Percentiles rank a stretch among this genome's conserved stretches.
Evolutionary conservation across 2,329 filamentous ascomycete genomes (phyloP).

Genomic region (Fusarium sp.): DNA sequence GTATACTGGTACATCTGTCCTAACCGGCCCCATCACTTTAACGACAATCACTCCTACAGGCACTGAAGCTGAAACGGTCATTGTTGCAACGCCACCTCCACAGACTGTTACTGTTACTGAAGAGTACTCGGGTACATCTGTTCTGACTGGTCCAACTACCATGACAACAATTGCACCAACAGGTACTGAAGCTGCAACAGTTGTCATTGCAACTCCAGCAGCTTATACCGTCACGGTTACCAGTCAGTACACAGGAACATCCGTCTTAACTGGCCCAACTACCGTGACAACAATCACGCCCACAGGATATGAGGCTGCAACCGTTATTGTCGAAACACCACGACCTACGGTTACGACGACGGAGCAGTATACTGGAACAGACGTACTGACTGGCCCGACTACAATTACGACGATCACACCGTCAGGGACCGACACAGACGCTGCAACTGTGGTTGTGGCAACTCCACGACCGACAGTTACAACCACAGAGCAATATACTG

Average conservation of each 20-base stretch:
- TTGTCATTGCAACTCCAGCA: conserved; percentile 4
- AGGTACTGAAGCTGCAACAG: neutral
- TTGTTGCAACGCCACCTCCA: conserved; percentile 1
- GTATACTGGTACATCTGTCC: neutral
- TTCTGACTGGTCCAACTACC: neutral
- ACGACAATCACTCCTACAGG: neutral
- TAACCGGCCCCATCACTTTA: neutral
- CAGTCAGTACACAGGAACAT: neutral
- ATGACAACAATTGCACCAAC: conserved; percentile 1
- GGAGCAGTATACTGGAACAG: neutral
- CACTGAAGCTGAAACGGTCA: neutral
- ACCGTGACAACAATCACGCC: conserved; percentile 2
- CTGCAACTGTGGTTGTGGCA: neutral
- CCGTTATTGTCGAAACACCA: conserved; percentile 3
- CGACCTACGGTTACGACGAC: neutral
- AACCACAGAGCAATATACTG: neutral
- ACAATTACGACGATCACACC: neutral
- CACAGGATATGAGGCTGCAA: neutral
- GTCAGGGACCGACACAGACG: neutral
- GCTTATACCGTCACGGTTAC: neutral
- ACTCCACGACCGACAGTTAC: neutral
- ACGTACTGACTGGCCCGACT: neutral
- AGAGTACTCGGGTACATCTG: neutral
- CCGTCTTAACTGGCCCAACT: neutral
- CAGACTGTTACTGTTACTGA: neutral